Base-by-base conservation (phyloP, 176 grass and related monocot species). In the Elaeis guineensis region DNA sequence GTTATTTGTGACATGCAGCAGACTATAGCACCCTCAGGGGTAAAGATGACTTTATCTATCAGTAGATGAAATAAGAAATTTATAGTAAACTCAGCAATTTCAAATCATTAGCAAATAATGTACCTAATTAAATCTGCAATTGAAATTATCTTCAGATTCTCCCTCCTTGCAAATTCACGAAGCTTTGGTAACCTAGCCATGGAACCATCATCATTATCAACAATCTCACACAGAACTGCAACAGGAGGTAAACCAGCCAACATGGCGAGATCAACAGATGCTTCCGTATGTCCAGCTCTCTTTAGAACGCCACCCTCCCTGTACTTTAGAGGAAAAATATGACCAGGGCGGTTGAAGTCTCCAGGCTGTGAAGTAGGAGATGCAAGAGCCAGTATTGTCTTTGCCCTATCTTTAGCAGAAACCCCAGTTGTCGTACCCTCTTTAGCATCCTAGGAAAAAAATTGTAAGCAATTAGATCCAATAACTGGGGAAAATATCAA, bases 241-340 rank as follows among this genome's bases (percentile, higher is more conserved):
- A 73, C 77, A 71, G 86, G 90, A 21, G 83, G 74, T 57, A 90
- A 77, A 22, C 83, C 91, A 79, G 86, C 91, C 54, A 95, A 71
- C 74, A 90, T 57, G 15, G 91, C 86, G 54, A 95, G 83, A 73
- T 95, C 91, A 61, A 95, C 86, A 19, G 86, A 95, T 74, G 91
- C 91, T 81, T 90, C 86, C 55, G 91, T 95, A 79, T 96, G 91
- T 32, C 91, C 91, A 73, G 86, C 91, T 72, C 91, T 86, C 87
- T 90, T 96, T 21, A 96, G 69, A 49, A 96, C 91, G 66, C 91
- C 91, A 22, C 91, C 91, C 77, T 96, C 91, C 78, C 80, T 84
- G 65, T 95, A 95, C 64, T 95, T 95, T 63, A 95, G 75, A 72
- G 91, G 91, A 52, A 87, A 95, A 65, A 90, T 95, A 79, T 90